Conservation (phyloP, 495 filamentous ascomycete genomes). For the Penicillium samsonianum region DNA sequence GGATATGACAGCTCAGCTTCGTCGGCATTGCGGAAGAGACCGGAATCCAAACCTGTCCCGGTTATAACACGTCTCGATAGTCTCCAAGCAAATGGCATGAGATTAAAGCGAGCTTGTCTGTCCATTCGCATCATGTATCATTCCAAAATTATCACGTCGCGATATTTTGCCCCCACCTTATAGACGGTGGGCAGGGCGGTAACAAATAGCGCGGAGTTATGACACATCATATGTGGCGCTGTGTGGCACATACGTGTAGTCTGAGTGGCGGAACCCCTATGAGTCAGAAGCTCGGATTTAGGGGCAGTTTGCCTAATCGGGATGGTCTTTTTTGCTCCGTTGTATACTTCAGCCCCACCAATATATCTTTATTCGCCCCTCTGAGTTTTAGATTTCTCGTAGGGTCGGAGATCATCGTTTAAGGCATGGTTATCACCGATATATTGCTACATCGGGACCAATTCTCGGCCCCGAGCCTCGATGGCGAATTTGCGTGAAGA, state of each 20-base stretch:
- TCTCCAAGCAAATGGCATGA: background rate
- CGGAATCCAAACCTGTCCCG: background rate
- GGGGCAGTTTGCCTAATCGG: constrained; percentile 1
- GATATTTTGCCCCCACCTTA: background rate
- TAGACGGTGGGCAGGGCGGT: background rate
- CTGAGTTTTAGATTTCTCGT: background rate
- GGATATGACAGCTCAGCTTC: background rate
- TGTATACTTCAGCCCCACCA: background rate
- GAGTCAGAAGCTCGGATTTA: constrained; percentile 10
- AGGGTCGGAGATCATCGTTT: background rate
- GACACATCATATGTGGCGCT: background rate
- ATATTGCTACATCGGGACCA: background rate
- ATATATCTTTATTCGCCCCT: constrained; percentile 1
- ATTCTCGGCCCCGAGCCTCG: constrained; percentile 6
- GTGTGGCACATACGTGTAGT: background rate
- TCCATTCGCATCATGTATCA: background rate
- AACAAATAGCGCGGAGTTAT: background rate
- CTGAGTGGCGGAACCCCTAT: background rate
- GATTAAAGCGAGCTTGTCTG: background rate
- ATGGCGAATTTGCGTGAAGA: no score
- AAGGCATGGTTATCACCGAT: constrained; percentile 1
- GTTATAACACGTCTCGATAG: background rate
- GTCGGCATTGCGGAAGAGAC: background rate
- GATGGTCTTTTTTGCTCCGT: background rate
- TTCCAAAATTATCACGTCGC: no score